Evolutionary conservation across 2,329 filamentous ascomycete species (phyloP).

Genomic region (Epichloe gansuensis): DNA sequence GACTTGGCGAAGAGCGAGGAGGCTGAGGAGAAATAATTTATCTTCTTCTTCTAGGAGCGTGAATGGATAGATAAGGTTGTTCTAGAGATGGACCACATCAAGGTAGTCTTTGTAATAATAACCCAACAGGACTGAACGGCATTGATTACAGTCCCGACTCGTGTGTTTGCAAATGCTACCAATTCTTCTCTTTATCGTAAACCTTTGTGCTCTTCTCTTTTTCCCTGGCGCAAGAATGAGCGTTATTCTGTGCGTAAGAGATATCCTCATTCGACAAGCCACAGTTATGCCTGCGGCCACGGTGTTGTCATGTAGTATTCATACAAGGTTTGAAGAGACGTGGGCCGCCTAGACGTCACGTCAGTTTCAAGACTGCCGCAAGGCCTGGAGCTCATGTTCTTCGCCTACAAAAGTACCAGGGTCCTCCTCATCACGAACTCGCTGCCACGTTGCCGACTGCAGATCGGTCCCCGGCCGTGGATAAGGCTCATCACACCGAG

Average conservation of each 20-base stretch:
- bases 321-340: neutral
- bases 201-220: neutral
- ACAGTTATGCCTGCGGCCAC: neutral
- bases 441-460: constrained; percentile 23
- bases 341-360: neutral
- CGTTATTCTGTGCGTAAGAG: neutral
- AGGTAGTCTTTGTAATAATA: constrained; percentile 10
- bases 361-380: neutral
- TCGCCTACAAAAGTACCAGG: constrained; percentile 27
- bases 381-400: constrained; percentile 11
- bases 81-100: constrained; percentile 5
- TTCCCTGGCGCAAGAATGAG: neutral
- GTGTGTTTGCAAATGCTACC: neutral
- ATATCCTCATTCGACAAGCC: neutral
- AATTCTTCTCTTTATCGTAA: neutral
- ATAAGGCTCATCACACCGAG: constrained; percentile 45
- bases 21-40: constrained; percentile 48
- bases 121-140: constrained; percentile 5
- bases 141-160: neutral
- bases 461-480: constrained; percentile 30
- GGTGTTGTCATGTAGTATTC: neutral
- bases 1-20: constrained; percentile 81
- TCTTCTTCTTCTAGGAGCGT: neutral
- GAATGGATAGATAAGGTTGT: constrained; percentile 5
- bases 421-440: constrained; percentile 43